Base-by-base conservation (phyloP, 2,329 filamentous ascomycete species). In the Penicillium frequentans region DNA sequence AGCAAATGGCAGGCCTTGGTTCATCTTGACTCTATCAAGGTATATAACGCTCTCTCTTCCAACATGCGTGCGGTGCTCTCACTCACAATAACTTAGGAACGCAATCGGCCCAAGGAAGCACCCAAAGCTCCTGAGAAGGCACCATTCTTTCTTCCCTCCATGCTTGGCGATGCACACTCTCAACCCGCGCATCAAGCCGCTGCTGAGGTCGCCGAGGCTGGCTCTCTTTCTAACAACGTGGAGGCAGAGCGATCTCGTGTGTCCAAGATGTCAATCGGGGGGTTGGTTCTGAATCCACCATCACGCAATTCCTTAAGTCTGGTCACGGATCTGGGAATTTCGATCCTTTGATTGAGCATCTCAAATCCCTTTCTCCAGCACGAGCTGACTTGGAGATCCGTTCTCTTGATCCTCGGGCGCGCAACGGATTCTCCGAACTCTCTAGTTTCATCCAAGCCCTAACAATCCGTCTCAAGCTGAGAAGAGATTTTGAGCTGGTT, bases 1-100 rank as follows among this genome's bases (percentile, higher is more conserved):
- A 91, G 90, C 60, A 86, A 90, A 67, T 99, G 95, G 95, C 93
- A 98, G 75, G 97, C 92, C 1, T 81, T 99, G 14, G 81, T 99
- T 27, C 91, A 99, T 73, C 83, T 99, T 2, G 95, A 99, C 70
- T 79, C 92, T 26, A 96, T 99, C 71, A 90, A 78, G 65, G 79
- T 79, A 71, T 19, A 52, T 54, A 48, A 45, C 35, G n/a, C 23
- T 21, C 16, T 39, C 23, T 13, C 35, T 39, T 39, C 16, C 4
- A 4, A 39, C 8, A 19, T 19, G n/a, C 4, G 35, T 24, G 5
- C n/a, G 16, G 4, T 44, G 11, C 19, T 24, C 11, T 5, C 13
- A 47, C 8, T 26, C 10, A 23, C 19, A 19, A 16, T 19, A 14
- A 27, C 26, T 53, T 75, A 93, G 77, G 86, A 92, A 75, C 90